Base-by-base conservation (phyloP, 164 flowering plant species). In the Berberis thunbergii region DNA sequence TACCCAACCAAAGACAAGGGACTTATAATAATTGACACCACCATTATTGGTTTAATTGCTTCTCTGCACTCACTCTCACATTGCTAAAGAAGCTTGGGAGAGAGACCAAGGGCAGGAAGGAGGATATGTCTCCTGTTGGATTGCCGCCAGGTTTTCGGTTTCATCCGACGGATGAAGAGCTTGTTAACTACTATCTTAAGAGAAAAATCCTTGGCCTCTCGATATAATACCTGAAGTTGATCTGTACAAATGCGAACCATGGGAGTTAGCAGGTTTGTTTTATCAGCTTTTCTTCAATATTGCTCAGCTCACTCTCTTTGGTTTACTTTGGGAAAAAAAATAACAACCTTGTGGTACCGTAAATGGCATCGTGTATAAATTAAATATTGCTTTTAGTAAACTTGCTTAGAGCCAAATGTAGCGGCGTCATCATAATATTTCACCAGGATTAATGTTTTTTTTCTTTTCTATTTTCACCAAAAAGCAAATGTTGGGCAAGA, bases 211-310 rank as follows among this genome's bases (percentile, higher is more conserved):
- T 77, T 60, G 97, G 97, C 59, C 84, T 73, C 59, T 81, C 82
- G 96, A 89, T 69, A 89, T 89, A 13, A 89, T 89, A 63, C 94
- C 97, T 1, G 97, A 89, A 70, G 88, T 89, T 54, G 97, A 89
- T 84, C 94, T 89, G 55, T 89, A 89, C 86, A 89, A 89, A 79
- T 88, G 97, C 66, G 97, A 90, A 73, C 97, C 97, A 3, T 90
- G 97, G 97, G 97, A 90, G 44, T 65, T 90, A 58, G 80, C 97
- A 80, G 97, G 87, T 84, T 13, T 6, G 45, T 0, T 61, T 26
- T 26, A 11, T 43, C 26, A 26, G 26, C 26, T 26, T 26, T 26
- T 26, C 26, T 26, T 26, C 26, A 26, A 26, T 26, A 26, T 26
- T 26, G 26, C 26, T 26, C 26, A 26, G 26, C 26, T 26, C 26